phyloP scores from a whole-genome alignment of 78 protist species.

The Dictyostelium intermedium region DNA sequence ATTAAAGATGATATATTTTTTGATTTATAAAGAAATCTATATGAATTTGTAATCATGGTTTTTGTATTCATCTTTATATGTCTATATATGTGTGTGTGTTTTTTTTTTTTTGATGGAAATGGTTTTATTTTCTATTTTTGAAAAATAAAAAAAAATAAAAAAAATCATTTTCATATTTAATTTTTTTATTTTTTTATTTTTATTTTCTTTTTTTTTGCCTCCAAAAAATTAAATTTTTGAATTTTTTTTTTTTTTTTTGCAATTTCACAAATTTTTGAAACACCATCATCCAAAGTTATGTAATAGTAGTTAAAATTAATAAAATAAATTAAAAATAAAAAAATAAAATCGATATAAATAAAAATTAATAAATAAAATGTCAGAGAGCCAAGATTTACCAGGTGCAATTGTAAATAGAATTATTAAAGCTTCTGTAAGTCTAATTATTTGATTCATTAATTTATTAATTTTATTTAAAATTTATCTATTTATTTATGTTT shows the following conservation, averaged over 20 bases:
- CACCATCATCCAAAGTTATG: background rate
- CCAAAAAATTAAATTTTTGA: background rate
- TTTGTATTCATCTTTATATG: background rate
- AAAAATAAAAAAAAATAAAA: background rate
- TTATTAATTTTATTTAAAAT: no score
- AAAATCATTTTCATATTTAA: background rate
- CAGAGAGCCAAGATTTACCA: constrained; percentile 38
- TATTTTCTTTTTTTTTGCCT: background rate
- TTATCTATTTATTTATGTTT: no score
- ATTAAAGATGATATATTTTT: background rate
- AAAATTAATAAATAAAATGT: constrained; percentile 8
- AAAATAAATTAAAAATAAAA: no score
- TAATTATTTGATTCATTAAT: no score
- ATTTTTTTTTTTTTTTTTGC: background rate
- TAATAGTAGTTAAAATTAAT: no score
- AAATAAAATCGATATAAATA: background rate
- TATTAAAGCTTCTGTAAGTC: constrained; percentile 44
- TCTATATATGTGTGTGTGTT: background rate
- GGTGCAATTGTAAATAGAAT: constrained; percentile 50
- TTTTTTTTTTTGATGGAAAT: background rate
- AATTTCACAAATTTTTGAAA: background rate
- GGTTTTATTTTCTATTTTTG: background rate
- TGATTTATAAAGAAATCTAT: no score
- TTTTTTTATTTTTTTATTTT: background rate
- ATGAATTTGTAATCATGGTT: background rate